Conservation (phyloP, 2,329 filamentous ascomycete genomes). For the Sodiomyces alkalinus region DNA sequence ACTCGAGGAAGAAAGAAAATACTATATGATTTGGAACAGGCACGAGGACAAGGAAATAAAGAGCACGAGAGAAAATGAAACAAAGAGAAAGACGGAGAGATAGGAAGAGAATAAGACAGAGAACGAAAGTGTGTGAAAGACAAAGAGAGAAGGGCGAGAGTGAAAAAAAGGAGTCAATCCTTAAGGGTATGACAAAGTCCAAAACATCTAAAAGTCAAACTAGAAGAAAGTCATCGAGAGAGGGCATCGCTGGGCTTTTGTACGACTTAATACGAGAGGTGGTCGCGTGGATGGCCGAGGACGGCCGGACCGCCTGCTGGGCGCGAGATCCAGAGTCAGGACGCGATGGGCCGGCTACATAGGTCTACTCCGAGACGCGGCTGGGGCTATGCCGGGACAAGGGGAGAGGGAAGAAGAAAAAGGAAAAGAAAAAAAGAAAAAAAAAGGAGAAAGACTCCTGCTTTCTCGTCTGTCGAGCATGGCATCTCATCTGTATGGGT, state of each 20-base stretch:
- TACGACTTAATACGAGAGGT: constrained; percentile 3
- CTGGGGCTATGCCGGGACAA: too few relatives aligned
- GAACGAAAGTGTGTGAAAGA: constrained; percentile 3
- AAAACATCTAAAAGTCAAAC: not conserved
- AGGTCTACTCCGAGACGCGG: too few relatives aligned
- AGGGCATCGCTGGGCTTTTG: constrained; percentile 4
- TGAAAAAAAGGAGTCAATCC: constrained; percentile 4
- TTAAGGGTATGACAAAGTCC: not conserved
- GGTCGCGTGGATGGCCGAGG: constrained; percentile 2
- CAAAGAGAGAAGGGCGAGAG: constrained; percentile 2
- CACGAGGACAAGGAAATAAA: not conserved
- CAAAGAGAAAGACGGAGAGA: constrained; percentile 2
- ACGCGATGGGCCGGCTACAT: too few relatives aligned
- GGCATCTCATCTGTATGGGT: too few relatives aligned
- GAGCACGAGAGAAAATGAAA: not conserved
- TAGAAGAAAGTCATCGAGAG: not conserved
- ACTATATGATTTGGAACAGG: constrained; percentile 1
- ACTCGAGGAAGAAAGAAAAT: constrained; percentile 1
- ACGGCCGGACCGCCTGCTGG: not conserved
- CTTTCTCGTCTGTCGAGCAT: too few relatives aligned
- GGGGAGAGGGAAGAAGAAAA: too few relatives aligned
- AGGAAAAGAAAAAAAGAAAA: too few relatives aligned
- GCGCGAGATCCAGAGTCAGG: not conserved
- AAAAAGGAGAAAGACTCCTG: too few relatives aligned
- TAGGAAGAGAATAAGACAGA: constrained; percentile 3